Base-by-base conservation (phyloP, 192 early-diverging fungal species). In the Coemansia erecta region DNA sequence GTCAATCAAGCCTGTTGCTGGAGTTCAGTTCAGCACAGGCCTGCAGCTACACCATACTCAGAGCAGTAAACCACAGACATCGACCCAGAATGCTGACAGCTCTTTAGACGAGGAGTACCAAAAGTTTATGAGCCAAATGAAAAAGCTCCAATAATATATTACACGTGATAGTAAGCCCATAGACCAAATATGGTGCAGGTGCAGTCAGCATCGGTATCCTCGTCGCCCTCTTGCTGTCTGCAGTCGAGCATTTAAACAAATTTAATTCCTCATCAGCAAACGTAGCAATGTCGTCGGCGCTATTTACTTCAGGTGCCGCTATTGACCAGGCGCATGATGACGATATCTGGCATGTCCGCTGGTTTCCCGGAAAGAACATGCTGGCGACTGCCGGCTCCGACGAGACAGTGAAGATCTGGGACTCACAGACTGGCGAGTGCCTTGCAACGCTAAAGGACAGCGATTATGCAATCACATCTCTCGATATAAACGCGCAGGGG, bases 71-170 rank as follows among this genome's bases (percentile, higher is more conserved):
- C 14, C 46, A 31, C n/a, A 60, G 44, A 5, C 26, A 33, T 41
- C 14, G 48, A 60, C 22, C 15, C 58, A 39, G 23, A 47, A 24
- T 46, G 49, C 60, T 50, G 40, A 58, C 26, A 61, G 41, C 43
- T 67, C 72, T 41, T 65, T 82, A n/a, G 76, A 76, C 41, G 83
- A 89, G 13, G 83, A 89, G 62, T 87, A 84, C 64, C 79, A 83
- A 37, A 81, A 72, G 48, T 89, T 87, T 68, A 83, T 86, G 77
- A 73, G 81, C 5, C 68, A 82, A 24, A 86, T 87, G 76, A 48
- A 57, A 11, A 24, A 24, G 48, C 23, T 37, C 10, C 5, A 45
- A 5, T 45, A 37, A 37, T 37, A 15, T 2, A 51, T 18, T 51
- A 8, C 49, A 51, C 49, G 49, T 51, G 49, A 51, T 28, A 9